Base-by-base conservation (phyloP, 306 rosid species). In the Glycine latifolia region DNA sequence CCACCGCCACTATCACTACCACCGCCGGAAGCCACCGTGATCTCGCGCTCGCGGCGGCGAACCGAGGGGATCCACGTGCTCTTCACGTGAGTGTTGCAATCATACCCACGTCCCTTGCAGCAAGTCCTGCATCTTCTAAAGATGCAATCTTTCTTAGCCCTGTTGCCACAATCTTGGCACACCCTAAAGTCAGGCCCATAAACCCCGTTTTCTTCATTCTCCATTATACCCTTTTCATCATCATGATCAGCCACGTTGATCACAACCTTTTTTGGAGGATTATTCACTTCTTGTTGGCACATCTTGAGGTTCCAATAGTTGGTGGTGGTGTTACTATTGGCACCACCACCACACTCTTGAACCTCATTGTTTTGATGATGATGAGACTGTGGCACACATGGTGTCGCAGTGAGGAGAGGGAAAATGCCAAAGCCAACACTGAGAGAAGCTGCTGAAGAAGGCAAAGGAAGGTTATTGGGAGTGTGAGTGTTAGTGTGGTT, bases 41-140 rank as follows among this genome's bases (percentile, higher is more conserved):
- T 50, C 75, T 87, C 90, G 6, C 94, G 83, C 43, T 89, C 93
- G 6, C 97, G 87, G 49, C 97, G 93, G 31, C 93, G 87, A 20
- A 88, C 4, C 0, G 94, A 92, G 2, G 97, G 87, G 3, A 93
- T 84, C 97, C 97, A 93, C 76, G 97, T 94, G 93, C 98, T 94
- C 87, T 81, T 94, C 80, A 91, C 81, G 83, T 91, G 98, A 61
- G 97, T 91, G 73, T 59, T 84, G 63, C 97, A 94, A 47, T 86
- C 84, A 73, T 85, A 84, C 8, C 94, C 93, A 37, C 93, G 91
- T 16, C 89, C 94, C 60, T 88, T 90, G 56, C 98, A 94, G 73
- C 98, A 94, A 82, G 94, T 94, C 84, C 97, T 89, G 71, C 98
- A 91, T 56, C 97, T 86, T 35, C 86, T 78, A 66, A 47, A 88